phyloP scores from a whole-genome alignment of 306 rosid species.

The Medicago truncatula region DNA sequence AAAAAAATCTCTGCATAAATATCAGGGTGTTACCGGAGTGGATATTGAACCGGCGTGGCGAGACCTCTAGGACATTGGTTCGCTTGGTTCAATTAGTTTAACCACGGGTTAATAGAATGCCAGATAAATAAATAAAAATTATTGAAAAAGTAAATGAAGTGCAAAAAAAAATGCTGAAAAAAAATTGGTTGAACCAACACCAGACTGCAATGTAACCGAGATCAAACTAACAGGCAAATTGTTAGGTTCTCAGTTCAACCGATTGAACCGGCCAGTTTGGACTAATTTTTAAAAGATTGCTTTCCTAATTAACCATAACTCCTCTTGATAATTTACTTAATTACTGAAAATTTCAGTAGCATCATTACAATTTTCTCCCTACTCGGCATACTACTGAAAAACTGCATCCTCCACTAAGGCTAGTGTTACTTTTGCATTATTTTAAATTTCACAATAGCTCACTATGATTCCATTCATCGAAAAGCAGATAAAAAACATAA shows the following conservation, averaged over 20 bases:
- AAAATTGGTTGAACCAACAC: no score
- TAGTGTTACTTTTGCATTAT: slow-evolving; percentile 12
- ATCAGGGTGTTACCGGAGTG: neutral
- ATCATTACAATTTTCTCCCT: slow-evolving; percentile 32
- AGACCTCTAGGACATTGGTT: neutral
- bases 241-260: no score
- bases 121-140: neutral
- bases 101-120: neutral
- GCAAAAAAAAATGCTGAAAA: neutral
- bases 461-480: neutral
- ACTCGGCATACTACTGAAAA: neutral
- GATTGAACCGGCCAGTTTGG: no score
- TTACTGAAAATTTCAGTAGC: neutral
- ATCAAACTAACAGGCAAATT: no score
- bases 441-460: slow-evolving; percentile 14
- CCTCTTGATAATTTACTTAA: slow-evolving; percentile 15
- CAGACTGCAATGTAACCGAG: no score
- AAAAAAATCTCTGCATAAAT: slow-evolving; percentile 16
- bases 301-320: slow-evolving; percentile 19
- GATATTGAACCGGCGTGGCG: neutral
- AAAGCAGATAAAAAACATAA: neutral
- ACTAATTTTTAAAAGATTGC: no score
- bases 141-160: neutral
- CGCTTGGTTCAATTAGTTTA: neutral
- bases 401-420: neutral